Percentiles rank a stretch among this genome's conserved stretches.
Evolutionary conservation across 2,329 filamentous ascomycete genomes (phyloP).

Genomic region (Nannizziopsis arthrosporioides): DNA sequence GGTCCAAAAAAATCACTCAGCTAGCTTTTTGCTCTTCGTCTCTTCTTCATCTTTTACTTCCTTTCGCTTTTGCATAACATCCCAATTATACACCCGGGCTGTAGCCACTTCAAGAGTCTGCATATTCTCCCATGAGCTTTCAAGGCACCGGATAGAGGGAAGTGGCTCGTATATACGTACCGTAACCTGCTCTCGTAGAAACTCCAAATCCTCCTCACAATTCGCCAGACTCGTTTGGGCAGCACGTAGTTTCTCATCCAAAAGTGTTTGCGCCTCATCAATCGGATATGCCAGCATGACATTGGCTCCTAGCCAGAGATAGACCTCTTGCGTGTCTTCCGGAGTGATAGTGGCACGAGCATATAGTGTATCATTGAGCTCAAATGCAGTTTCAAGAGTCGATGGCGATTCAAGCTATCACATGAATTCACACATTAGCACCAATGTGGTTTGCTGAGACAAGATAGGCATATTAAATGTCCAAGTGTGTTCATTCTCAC

Average conservation of each 20-base stretch:
- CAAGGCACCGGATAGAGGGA: background rate
- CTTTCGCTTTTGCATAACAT: conserved; percentile 89
- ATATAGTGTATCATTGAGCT: conserved; percentile 91
- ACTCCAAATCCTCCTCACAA: conserved; percentile 93
- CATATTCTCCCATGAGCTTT: background rate
- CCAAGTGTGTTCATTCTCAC: conserved; percentile 11
- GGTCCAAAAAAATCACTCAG: background rate
- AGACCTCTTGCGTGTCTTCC: conserved; percentile 67
- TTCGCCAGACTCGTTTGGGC: conserved; percentile 72
- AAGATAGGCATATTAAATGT: conserved; percentile 10
- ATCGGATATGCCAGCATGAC: conserved; percentile 96
- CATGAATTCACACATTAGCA: background rate
- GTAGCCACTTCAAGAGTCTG: conserved; percentile 94
- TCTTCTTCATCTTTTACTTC: conserved; percentile 43
- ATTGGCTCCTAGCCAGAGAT: conserved; percentile 96
- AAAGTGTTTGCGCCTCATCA: conserved; percentile 67
- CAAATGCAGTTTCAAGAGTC: conserved; percentile 82
- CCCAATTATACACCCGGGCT: conserved; percentile 98
- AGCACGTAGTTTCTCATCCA: conserved; percentile 63
- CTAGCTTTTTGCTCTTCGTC: conserved; percentile 3
- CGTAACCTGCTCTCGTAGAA: conserved; percentile 90
- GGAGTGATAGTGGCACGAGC: conserved; percentile 72
- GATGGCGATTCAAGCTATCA: conserved; percentile 27
- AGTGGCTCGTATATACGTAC: conserved; percentile 40
- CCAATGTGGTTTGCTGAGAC: background rate